Percentiles rank a stretch among this genome's conserved stretches.
Conservation (phyloP, 2,329 filamentous ascomycete genomes). For the Hypoxylon sp. region DNA sequence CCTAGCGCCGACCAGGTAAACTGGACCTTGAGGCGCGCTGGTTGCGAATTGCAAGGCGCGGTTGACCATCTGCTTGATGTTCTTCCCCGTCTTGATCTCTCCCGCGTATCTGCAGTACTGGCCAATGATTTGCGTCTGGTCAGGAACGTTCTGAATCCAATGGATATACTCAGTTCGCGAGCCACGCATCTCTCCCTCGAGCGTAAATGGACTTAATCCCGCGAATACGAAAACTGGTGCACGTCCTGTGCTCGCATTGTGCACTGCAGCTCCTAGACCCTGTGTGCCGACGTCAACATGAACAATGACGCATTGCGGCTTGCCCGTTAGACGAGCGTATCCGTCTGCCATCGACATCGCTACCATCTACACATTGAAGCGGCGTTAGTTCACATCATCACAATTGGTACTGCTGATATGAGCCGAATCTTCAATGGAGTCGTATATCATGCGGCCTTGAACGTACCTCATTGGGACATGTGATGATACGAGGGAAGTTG, state of each 20-base stretch:
- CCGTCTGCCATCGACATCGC: conserved; percentile 86
- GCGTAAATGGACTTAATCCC: conserved; percentile 78
- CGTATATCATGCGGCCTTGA: background rate
- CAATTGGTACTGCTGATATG: conserved; percentile 1
- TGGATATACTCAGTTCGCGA: conserved; percentile 86
- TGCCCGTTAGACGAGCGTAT: conserved; percentile 75
- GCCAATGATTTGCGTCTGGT: conserved; percentile 80
- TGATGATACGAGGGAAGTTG: conserved; percentile 77
- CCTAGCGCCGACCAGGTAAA: conserved; percentile 79
- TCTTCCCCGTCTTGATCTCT: conserved; percentile 84
- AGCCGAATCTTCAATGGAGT: conserved; percentile 3
- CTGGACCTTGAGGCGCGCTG: conserved; percentile 79
- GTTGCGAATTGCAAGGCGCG: conserved; percentile 83
- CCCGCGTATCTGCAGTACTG: conserved; percentile 87
- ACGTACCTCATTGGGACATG: conserved; percentile 78
- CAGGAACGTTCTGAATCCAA: conserved; percentile 85
- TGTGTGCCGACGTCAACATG: conserved; percentile 87
- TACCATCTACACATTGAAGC: conserved; percentile 74
- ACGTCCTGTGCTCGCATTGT: conserved; percentile 79
- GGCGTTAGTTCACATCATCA: conserved; percentile 7
- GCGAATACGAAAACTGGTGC: conserved; percentile 82
- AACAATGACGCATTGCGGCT: conserved; percentile 79
- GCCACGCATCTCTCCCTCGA: conserved; percentile 79
- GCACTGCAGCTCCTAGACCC: conserved; percentile 78
- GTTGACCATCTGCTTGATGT: conserved; percentile 90